phyloP scores from a whole-genome alignment of 331 rosid species.

The Rhamnella rubrinervis region DNA sequence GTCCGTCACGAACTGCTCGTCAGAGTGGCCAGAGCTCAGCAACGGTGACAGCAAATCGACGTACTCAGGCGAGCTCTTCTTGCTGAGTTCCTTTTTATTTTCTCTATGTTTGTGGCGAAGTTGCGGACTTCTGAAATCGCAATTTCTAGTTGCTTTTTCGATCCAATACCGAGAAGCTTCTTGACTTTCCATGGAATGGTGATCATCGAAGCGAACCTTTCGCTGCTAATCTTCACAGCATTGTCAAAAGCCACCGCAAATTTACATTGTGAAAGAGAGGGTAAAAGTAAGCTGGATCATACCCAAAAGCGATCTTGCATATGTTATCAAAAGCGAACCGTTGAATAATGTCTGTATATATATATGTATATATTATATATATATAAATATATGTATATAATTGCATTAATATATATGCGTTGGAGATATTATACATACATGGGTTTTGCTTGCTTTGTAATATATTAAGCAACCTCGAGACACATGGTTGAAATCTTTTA shows the following conservation, averaged over 20 bases:
- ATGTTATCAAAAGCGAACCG: slow-evolving; percentile 75
- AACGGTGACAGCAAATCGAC: slow-evolving; percentile 60
- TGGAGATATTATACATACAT: too few relatives aligned
- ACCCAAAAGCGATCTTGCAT: slow-evolving; percentile 61
- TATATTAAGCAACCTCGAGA: too few relatives aligned
- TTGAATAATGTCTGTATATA: slow-evolving; percentile 27
- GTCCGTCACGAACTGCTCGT: slow-evolving; percentile 51
- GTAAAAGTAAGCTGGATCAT: slow-evolving; percentile 56
- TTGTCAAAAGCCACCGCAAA: slow-evolving; percentile 64
- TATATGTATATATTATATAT: too few relatives aligned
- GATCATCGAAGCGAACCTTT: slow-evolving; percentile 28
- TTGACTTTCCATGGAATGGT: slow-evolving; percentile 54
- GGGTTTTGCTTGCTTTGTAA: too few relatives aligned
- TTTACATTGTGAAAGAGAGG: slow-evolving; percentile 47
- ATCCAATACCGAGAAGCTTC: slow-evolving; percentile 37
- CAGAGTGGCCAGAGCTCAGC: slow-evolving; percentile 51
- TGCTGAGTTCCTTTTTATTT: slow-evolving; percentile 46
- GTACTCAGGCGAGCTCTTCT: slow-evolving; percentile 32
- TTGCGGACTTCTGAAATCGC: slow-evolving; percentile 41
- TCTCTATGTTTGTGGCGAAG: slow-evolving; percentile 42
- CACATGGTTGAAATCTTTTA: too few relatives aligned
- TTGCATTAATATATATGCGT: too few relatives aligned
- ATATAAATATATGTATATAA: too few relatives aligned
- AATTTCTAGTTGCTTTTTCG: slow-evolving; percentile 33
- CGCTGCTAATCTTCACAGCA: slow-evolving; percentile 30